Evolutionary conservation across 768 basidiomycete species (phyloP).

Genomic region (Hericium erinaceus): DNA sequence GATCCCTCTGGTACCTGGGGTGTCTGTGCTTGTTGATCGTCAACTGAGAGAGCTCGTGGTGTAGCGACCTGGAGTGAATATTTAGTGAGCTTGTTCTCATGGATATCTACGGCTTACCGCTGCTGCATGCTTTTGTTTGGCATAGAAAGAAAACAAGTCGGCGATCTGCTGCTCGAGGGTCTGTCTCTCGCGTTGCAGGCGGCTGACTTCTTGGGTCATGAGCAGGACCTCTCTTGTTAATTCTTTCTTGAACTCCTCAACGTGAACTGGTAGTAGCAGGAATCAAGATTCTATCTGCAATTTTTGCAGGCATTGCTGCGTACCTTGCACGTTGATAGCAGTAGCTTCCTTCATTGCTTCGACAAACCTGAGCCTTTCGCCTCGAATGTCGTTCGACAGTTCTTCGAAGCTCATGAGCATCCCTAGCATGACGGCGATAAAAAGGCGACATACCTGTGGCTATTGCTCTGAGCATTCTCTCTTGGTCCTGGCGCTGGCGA

Average conservation of each 20-base stretch:
- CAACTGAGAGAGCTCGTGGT: no score
- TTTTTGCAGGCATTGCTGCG: constrained; percentile 21
- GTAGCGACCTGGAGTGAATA: no score
- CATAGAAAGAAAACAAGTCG: constrained; percentile 64
- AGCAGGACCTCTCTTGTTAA: constrained; percentile 63
- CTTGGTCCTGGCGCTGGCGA: constrained; percentile 65
- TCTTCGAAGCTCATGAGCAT: constrained; percentile 32
- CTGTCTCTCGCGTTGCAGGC: constrained; percentile 57
- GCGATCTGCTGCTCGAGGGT: constrained; percentile 61
- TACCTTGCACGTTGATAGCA: constrained; percentile 76
- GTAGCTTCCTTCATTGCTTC: constrained; percentile 96
- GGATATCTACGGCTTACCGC: constrained; percentile 1
- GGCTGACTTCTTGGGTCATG: constrained; percentile 67
- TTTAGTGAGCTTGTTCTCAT: no score
- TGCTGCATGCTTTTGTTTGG: constrained; percentile 46
- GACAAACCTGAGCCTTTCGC: constrained; percentile 77
- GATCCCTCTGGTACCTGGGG: no score
- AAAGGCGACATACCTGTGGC: constrained; percentile 41
- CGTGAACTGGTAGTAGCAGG: constrained; percentile 44
- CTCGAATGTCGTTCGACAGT: constrained; percentile 75
- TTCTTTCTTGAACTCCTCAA: constrained; percentile 82
- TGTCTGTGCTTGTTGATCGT: no score
- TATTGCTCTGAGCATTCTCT: constrained; percentile 54
- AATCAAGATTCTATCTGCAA: constrained; percentile 56
- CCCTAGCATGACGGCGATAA: not conserved